phyloP scores from a whole-genome alignment of 306 rosid species.

The Sesbania bispinosa region DNA sequence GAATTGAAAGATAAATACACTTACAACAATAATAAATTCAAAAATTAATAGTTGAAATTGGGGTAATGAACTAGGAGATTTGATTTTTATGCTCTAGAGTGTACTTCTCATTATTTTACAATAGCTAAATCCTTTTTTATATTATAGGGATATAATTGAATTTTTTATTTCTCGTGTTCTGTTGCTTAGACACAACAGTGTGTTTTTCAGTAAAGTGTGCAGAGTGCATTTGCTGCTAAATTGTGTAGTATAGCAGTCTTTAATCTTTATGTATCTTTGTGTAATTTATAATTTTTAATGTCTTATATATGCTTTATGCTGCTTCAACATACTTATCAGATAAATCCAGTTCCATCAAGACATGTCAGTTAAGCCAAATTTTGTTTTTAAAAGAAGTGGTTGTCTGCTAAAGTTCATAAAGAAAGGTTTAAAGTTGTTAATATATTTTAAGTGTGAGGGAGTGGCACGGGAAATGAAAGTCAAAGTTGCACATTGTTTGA shows the following conservation, averaged over 20 bases:
- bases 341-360: conserved; percentile 49
- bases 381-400: conserved; percentile 39
- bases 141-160: not conserved
- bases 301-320: conserved; percentile 10
- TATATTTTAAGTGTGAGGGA: conserved; percentile 4
- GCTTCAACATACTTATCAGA: conserved; percentile 26
- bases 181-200: conserved; percentile 18
- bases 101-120: no score
- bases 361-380: conserved; percentile 55
- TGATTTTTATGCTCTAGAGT: no score
- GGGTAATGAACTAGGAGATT: no score
- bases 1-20: no score
- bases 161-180: conserved; percentile 38
- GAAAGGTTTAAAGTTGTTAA: conserved; percentile 32
- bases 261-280: no score
- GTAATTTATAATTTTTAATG: conserved; percentile 3
- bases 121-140: no score
- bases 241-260: conserved; percentile 12
- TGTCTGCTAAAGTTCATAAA: conserved; percentile 48
- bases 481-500: conserved; percentile 76
- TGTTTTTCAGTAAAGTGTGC: conserved; percentile 51
- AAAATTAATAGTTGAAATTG: no score
- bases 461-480: conserved; percentile 56
- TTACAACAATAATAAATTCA: no score
- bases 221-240: conserved; percentile 29